Evolutionary conservation across 192 early-diverging fungal species (phyloP), one percentile per base, ranked within the genome.

Genomic region (Backusella westeae): DNA sequence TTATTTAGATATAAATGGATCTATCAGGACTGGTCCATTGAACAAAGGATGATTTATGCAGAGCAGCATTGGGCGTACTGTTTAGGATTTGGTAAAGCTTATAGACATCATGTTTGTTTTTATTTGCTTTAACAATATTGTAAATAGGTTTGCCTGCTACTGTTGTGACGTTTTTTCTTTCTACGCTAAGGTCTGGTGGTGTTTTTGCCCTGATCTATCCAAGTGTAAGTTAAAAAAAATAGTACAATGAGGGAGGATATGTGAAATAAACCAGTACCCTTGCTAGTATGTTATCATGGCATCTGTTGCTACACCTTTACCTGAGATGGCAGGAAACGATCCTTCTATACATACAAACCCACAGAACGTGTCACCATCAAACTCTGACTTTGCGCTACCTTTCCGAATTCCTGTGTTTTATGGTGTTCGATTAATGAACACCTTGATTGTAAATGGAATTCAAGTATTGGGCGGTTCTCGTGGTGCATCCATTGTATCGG

Each of bases 21-120:
- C 14, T 68, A 75, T 44, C 56, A 68, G 35, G 77, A 75, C 23
- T 73, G 73, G 71, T 73, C 77, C 15, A 67, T 78, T 71, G 81
- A 82, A 19, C 77, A 78, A 34, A 34, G 81, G 7, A 65, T 76
- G 63, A 44, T 66, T 8, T 82, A 68, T 65, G 52, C 78, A 29
- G 81, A 82, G 36, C 63, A 72, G 34, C 77, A 82, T 38, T 82
- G 81, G 81, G 59, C 81, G 4, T 82, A 73, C 29, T 82, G 76
- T 29, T 63, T 82, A 34, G 81, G 81, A 17, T 82, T 82, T 34
- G 81, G 80, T 75, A 74, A 49, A 42, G 4, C 38, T 39, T 39
- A 39, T 39, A 44, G 15, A 44, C 14, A 44, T 9, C 2, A 39
- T 39, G 38, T 10, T 39, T 44, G 4, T 44, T 17, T 17, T 0